phyloP scores from a whole-genome alignment of 768 basidiomycete species.

The Xerocomus spinulosus region DNA sequence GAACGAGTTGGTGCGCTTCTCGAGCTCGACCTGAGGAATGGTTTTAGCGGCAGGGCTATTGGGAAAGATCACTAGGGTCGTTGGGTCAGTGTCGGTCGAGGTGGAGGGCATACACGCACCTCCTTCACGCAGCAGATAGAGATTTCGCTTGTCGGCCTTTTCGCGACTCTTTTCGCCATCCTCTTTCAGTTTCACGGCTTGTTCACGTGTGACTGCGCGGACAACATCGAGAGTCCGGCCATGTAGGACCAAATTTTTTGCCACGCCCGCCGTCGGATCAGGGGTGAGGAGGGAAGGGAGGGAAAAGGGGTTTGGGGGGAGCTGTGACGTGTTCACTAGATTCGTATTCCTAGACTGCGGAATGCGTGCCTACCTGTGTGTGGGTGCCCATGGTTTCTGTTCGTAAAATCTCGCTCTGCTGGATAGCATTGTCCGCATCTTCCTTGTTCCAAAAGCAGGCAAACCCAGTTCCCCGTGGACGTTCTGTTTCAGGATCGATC shows the following conservation, averaged over 20 bases:
- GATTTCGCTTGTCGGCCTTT: constrained; percentile 92
- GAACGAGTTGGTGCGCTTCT: constrained; percentile 81
- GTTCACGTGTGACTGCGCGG: constrained; percentile 85
- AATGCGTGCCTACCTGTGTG: constrained; percentile 27
- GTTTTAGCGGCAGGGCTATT: constrained; percentile 75
- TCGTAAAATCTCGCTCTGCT: constrained; percentile 71
- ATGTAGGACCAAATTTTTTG: constrained; percentile 80
- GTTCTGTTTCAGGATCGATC: constrained; percentile 73
- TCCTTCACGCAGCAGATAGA: constrained; percentile 95
- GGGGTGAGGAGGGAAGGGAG: constrained; percentile 87
- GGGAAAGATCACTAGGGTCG: constrained; percentile 76
- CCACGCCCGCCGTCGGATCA: constrained; percentile 84
- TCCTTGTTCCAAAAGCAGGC: constrained; percentile 95
- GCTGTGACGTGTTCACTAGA: constrained; percentile 29
- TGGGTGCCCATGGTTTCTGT: constrained; percentile 53
- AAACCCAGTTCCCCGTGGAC: constrained; percentile 93
- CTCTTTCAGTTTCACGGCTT: constrained; percentile 84
- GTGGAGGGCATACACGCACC: constrained; percentile 43
- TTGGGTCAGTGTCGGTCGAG: background rate
- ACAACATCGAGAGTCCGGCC: constrained; percentile 90
- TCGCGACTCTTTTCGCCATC: constrained; percentile 79
- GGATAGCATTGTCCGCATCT: constrained; percentile 80
- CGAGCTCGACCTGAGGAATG: constrained; percentile 71
- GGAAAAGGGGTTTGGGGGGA: constrained; percentile 80
- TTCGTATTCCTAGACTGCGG: background rate